Evolutionary conservation across 257 asterid species (phyloP).

Genomic region (Petunia axillaris): DNA sequence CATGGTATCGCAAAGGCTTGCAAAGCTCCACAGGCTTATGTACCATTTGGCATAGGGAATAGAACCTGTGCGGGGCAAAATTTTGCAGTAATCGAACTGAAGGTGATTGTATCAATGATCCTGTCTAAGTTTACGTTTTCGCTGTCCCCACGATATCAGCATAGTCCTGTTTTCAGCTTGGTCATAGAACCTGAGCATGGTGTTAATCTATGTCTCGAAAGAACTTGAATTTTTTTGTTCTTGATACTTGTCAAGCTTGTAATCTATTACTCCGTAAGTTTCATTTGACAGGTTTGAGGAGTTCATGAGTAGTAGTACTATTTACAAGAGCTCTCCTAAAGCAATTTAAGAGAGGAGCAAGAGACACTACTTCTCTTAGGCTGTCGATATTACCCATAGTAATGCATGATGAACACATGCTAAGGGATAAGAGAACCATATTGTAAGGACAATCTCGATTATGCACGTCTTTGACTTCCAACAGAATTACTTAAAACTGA

Average conservation of each 20-base stretch:
- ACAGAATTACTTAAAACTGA: not conserved
- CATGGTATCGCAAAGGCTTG: slow-evolving; percentile 64
- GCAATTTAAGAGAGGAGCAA: not conserved
- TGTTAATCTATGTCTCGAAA: slow-evolving; percentile 45
- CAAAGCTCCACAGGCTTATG: slow-evolving; percentile 63
- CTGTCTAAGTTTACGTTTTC: slow-evolving; percentile 60
- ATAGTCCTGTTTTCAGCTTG: slow-evolving; percentile 56
- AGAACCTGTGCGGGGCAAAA: slow-evolving; percentile 67
- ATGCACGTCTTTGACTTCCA: not conserved
- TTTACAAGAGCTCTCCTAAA: not conserved
- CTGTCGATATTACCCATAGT: not conserved
- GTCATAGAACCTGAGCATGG: slow-evolving; percentile 66
- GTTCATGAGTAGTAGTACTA: not conserved
- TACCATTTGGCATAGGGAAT: slow-evolving; percentile 73
- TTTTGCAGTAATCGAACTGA: slow-evolving; percentile 75
- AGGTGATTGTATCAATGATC: slow-evolving; percentile 62
- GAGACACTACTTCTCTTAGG: not conserved
- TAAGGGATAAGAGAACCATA: not conserved
- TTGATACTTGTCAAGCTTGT: not conserved
- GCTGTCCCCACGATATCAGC: slow-evolving; percentile 57
- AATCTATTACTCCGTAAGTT: not conserved
- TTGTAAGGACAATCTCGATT: not conserved
- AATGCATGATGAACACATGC: too few species aligned
- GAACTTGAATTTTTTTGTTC: slow-evolving; percentile 30
- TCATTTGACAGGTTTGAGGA: not conserved